Percentiles rank a stretch among this genome's conserved stretches.
Conservation (phyloP, 148 eudicot genomes). For the Beta vulgaris region DNA sequence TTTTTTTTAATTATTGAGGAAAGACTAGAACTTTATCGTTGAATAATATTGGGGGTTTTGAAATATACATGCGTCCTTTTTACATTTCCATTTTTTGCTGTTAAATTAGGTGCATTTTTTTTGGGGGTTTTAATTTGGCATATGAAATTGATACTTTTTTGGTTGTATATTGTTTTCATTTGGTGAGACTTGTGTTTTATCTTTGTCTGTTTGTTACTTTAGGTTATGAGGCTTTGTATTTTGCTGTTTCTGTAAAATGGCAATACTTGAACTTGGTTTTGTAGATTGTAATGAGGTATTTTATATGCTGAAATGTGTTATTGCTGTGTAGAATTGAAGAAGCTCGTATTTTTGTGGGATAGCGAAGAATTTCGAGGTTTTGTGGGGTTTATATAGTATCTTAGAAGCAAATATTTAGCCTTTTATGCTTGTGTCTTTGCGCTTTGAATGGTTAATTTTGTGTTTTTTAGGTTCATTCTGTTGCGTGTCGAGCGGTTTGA, state of each 20-base stretch:
- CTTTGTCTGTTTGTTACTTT: not conserved
- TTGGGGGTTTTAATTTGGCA: not conserved
- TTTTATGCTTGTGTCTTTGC: not conserved
- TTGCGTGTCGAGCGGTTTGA: not conserved
- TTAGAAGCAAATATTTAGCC: not conserved
- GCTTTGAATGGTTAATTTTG: not conserved
- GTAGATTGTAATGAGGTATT: too few species aligned
- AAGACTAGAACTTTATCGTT: slow-evolving; percentile 22
- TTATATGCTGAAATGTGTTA: too few species aligned
- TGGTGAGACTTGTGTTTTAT: slow-evolving; percentile 2
- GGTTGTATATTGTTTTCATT: slow-evolving; percentile 5
- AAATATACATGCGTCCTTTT: not conserved
- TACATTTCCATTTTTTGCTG: not conserved
- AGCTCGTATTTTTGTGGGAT: not conserved
- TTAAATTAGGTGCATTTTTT: not conserved
- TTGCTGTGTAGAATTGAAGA: not conserved
- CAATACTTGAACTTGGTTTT: not conserved
- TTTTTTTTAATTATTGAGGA: slow-evolving; percentile 17
- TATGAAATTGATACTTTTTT: slow-evolving; percentile 10
- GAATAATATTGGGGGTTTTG: not conserved
- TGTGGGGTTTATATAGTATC: not conserved
- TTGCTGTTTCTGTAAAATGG: not conserved
- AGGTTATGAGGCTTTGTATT: not conserved
- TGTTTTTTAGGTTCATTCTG: not conserved
- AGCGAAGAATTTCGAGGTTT: not conserved